Evolutionary conservation across 2,329 filamentous ascomycete species (phyloP).

Genomic region (Cordyceps fumosorosea): DNA sequence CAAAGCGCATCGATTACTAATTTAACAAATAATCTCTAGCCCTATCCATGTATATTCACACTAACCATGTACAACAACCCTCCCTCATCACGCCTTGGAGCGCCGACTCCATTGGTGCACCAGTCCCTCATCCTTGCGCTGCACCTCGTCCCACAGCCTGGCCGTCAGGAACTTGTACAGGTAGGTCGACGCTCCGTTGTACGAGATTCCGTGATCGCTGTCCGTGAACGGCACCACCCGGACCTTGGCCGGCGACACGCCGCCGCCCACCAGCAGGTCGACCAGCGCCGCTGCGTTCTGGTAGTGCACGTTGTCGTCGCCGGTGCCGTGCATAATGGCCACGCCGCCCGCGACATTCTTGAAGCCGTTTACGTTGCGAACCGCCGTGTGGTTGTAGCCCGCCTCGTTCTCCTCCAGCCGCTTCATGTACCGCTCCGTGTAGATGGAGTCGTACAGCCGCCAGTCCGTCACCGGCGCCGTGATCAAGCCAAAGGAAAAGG

Average conservation of each 20-base stretch:
- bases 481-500: slow-evolving; percentile 57
- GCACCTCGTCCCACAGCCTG: slow-evolving; percentile 55
- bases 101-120: slow-evolving; percentile 29
- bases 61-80: no score
- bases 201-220: slow-evolving; percentile 54
- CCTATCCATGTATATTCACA: no score
- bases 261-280: slow-evolving; percentile 52
- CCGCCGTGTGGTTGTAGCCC: slow-evolving; percentile 56
- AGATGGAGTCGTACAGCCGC: slow-evolving; percentile 66
- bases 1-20: no score
- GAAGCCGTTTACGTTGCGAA: slow-evolving; percentile 53
- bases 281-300: slow-evolving; percentile 57
- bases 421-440: slow-evolving; percentile 70
- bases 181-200: slow-evolving; percentile 48
- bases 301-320: slow-evolving; percentile 68
- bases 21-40: no score
- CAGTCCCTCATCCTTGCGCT: slow-evolving; percentile 31
- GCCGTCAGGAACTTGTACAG: slow-evolving; percentile 58
- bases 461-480: slow-evolving; percentile 62
- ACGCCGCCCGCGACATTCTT: slow-evolving; percentile 54
- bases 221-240: slow-evolving; percentile 60
- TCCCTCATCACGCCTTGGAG: not conserved
- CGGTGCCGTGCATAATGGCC: slow-evolving; percentile 58
- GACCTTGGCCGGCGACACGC: slow-evolving; percentile 55
- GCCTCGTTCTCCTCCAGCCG: slow-evolving; percentile 46